Conservation (phyloP, 768 basidiomycete genomes). For the Phanerodontia chrysosporium region DNA sequence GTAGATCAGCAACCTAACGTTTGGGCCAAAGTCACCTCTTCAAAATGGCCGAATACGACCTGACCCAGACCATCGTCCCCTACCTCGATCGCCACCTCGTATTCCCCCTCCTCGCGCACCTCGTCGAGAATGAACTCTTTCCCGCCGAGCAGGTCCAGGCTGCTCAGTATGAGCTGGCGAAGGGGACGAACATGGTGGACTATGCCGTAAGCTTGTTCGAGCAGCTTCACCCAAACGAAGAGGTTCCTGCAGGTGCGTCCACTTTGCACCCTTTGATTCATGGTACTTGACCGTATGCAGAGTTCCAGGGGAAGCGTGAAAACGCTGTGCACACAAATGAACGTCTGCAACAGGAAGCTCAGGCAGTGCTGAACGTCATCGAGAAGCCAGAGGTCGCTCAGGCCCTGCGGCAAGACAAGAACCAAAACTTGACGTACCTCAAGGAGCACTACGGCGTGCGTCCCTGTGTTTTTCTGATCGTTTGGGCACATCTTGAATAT, state of each 20-base stretch:
- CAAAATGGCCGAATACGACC: slow-evolving; percentile 84
- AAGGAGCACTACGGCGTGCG: slow-evolving; percentile 88
- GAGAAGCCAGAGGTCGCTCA: slow-evolving; percentile 96
- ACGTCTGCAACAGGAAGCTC: slow-evolving; percentile 82
- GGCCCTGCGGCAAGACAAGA: slow-evolving; percentile 92
- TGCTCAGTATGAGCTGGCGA: slow-evolving; percentile 97
- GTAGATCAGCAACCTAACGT: not conserved
- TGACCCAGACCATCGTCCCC: slow-evolving; percentile 86
- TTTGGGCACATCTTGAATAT: not conserved
- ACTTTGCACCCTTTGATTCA: not conserved
- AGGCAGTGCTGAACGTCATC: slow-evolving; percentile 92
- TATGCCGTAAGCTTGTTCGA: slow-evolving; percentile 81
- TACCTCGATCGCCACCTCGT: slow-evolving; percentile 94
- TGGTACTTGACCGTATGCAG: slow-evolving; percentile 34
- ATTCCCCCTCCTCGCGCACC: slow-evolving; percentile 88
- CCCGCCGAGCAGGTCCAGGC: slow-evolving; percentile 73
- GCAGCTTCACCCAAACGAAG: slow-evolving; percentile 69
- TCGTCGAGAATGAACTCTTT: slow-evolving; percentile 72
- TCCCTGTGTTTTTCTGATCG: slow-evolving; percentile 1
- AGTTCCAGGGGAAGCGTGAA: slow-evolving; percentile 80
- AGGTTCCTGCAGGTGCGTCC: slow-evolving; percentile 61
- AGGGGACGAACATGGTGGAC: slow-evolving; percentile 97
- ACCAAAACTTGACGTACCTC: slow-evolving; percentile 91
- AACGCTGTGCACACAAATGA: slow-evolving; percentile 82
- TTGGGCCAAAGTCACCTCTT: not conserved